Evolutionary conservation across 2,329 filamentous ascomycete species (phyloP), one percentile per base, ranked within the genome.

Genomic region (Botryosphaeria agaves): DNA sequence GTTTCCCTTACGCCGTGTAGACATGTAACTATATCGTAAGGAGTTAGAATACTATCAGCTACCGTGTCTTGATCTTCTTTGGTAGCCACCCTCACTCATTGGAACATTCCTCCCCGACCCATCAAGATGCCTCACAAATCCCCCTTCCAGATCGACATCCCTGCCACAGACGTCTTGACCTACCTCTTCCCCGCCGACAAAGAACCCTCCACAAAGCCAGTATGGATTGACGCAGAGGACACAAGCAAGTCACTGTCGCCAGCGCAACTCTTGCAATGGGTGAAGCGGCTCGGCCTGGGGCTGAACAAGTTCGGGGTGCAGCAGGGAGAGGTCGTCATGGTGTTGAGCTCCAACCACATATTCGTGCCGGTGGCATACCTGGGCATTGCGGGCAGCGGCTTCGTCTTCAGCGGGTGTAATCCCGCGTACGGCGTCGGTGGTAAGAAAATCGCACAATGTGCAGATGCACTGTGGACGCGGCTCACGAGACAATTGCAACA

Each of bases 361-460:
- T 66, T 64, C 37, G 57, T 70, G 2, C 66, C 66, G 0, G 60
- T 62, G 3, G 60, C 61, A 9, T 70, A 67, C 39, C 48, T 69
- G 4, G 66, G 62, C 3, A 59, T 66, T 23, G 58, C 66, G 1
- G 66, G 65, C 0, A 56, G 57, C 14, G 64, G 64, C 3, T 59
- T 54, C 34, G 55, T 64, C 14, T 72, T 71, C 45, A 69, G 59
- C 31, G 66, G 64, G 9, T 63, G 61, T n/a, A 70, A 67, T 40
- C 64, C 66, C 14, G 52, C 54, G 3, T 69, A 65, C 38, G 64
- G 59, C 1, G 51, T 59, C 5, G 47, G 55, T 34, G 61, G 61
- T 61, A 37, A 37, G 47, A 43, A 8, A 9, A 14, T 11, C 18
- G 8, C 11, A 7, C 20, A 23, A 7, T 23, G 12, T 7, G 7